Conservation (phyloP, 495 filamentous ascomycete genomes). For the Penicillium daleae region DNA sequence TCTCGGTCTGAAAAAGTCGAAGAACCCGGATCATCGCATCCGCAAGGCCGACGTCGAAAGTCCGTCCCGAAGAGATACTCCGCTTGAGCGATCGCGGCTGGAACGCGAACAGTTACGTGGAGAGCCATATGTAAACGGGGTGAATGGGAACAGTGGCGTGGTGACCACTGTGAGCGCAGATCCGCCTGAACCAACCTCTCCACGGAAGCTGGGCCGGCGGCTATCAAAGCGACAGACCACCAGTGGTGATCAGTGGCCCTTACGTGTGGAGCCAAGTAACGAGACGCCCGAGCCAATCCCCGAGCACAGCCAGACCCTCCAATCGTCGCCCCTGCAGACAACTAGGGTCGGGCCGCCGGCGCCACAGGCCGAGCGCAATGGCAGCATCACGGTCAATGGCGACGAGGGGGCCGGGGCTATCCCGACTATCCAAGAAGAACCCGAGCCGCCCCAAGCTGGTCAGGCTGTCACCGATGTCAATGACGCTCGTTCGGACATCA, state of each 20-base stretch:
- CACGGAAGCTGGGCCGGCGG: slow-evolving; percentile 38
- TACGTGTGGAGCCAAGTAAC: slow-evolving; percentile 20
- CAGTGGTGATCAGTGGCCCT: slow-evolving; percentile 38
- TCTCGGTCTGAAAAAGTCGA: slow-evolving; percentile 44
- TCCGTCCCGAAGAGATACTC: slow-evolving; percentile 36
- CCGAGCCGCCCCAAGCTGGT: slow-evolving; percentile 18
- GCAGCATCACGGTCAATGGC: slow-evolving; percentile 14
- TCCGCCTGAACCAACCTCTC: slow-evolving; percentile 16
- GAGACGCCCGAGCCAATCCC: slow-evolving; percentile 18
- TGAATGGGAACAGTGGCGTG: slow-evolving; percentile 23
- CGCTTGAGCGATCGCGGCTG: slow-evolving; percentile 40
- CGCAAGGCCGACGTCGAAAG: slow-evolving; percentile 36
- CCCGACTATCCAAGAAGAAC: slow-evolving; percentile 19
- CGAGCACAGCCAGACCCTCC: slow-evolving; percentile 20
- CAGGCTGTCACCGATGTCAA: slow-evolving; percentile 27
- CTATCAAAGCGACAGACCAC: slow-evolving; percentile 27
- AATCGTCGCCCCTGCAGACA: slow-evolving; percentile 18
- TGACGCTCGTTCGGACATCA: slow-evolving; percentile 27
- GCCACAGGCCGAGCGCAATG: slow-evolving; percentile 9
- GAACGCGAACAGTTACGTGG: slow-evolving; percentile 33
- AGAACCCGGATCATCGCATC: slow-evolving; percentile 39
- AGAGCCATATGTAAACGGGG: slow-evolving; percentile 22
- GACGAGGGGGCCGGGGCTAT: slow-evolving; percentile 12
- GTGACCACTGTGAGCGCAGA: slow-evolving; percentile 23
- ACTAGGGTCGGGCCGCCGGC: slow-evolving; percentile 12